These are phyloP conservation scores for Starmerella asiatica DNA, from an alignment of 805 yeast genomes.

Conservation along the genomic window DNA sequence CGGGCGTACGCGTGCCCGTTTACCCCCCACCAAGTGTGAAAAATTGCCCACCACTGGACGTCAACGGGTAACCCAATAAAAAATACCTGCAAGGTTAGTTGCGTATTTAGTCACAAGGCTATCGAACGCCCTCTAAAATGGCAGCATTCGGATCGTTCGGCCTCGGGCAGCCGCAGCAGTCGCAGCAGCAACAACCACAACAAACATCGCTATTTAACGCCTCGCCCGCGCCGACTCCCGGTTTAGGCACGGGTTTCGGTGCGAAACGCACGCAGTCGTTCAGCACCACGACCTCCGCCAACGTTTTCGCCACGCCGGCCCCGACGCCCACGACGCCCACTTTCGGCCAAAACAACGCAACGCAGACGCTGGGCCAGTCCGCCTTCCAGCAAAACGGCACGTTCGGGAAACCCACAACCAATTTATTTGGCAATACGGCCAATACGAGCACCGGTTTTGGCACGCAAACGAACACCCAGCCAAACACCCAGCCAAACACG, in stretches of 20 bases:
- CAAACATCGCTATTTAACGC: neutral
- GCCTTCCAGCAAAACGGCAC: neutral
- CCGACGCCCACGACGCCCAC: neutral
- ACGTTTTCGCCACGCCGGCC: neutral
- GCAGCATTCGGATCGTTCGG: neutral
- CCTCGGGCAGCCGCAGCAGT: constrained; percentile 1
- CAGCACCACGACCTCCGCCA: neutral
- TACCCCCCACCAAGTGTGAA: too few relatives aligned
- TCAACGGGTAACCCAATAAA: too few relatives aligned
- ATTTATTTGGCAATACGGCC: constrained; percentile 18
- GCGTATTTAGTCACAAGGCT: too few relatives aligned
- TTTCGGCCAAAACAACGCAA: constrained; percentile 1
- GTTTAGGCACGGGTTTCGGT: neutral
- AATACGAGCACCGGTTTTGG: too few relatives aligned
- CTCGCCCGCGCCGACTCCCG: too few relatives aligned
- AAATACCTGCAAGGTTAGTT: too few relatives aligned
- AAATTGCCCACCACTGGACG: too few relatives aligned
- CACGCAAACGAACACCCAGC: too few relatives aligned
- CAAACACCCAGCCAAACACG: too few relatives aligned
- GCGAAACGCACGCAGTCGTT: constrained; percentile 7
- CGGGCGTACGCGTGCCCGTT: too few relatives aligned
- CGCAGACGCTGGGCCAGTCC: neutral
- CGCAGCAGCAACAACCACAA: neutral
- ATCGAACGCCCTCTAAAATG: neutral
- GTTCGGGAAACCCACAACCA: constrained; percentile 2